Evolutionary conservation across 2,329 filamentous ascomycete species (phyloP).

Genomic region (Diaporthe sp.): DNA sequence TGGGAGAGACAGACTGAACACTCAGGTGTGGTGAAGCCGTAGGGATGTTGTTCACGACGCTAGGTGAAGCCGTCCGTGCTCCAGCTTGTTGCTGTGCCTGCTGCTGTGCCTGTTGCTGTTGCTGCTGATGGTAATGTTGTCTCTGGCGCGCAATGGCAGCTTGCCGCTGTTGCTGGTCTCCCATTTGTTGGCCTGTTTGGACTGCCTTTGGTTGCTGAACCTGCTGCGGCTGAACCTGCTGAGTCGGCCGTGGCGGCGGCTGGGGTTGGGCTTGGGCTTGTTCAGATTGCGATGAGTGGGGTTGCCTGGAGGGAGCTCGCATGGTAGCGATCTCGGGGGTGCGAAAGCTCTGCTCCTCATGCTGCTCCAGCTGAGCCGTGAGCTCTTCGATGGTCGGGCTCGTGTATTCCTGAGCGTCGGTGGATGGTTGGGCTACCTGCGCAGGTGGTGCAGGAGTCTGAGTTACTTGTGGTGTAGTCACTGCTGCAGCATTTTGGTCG

Average conservation of each 20-base stretch:
- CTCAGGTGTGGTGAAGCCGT: slow-evolving; percentile 37
- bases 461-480: slow-evolving; percentile 19
- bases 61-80: slow-evolving; percentile 36
- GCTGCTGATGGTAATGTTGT: slow-evolving; percentile 41
- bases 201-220: slow-evolving; percentile 2
- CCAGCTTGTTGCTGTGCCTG: slow-evolving; percentile 40
- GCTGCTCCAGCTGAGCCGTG: slow-evolving; percentile 37
- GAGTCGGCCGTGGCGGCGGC: slow-evolving; percentile 25
- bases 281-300: slow-evolving; percentile 14
- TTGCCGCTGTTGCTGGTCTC: slow-evolving; percentile 34
- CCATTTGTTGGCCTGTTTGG: slow-evolving; percentile 39
- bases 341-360: slow-evolving; percentile 29
- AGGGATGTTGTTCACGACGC: slow-evolving; percentile 35
- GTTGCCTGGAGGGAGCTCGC: slow-evolving; percentile 26
- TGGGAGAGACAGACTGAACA: slow-evolving; percentile 39
- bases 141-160: slow-evolving; percentile 38
- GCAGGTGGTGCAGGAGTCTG: slow-evolving; percentile 27
- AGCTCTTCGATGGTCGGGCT: slow-evolving; percentile 40
- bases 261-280: slow-evolving; percentile 30
- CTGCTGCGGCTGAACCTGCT: slow-evolving; percentile 39
- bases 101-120: slow-evolving; percentile 40
- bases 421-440: slow-evolving; percentile 18
- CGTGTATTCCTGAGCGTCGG: slow-evolving; percentile 34
- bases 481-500: slow-evolving; percentile 17
- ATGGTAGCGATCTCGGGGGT: slow-evolving; percentile 21